Percentiles rank a stretch among this genome's conserved stretches.
Evolutionary conservation across 2,329 filamentous ascomycete genomes (phyloP).

Genomic region (Blastomyces emzantsi): DNA sequence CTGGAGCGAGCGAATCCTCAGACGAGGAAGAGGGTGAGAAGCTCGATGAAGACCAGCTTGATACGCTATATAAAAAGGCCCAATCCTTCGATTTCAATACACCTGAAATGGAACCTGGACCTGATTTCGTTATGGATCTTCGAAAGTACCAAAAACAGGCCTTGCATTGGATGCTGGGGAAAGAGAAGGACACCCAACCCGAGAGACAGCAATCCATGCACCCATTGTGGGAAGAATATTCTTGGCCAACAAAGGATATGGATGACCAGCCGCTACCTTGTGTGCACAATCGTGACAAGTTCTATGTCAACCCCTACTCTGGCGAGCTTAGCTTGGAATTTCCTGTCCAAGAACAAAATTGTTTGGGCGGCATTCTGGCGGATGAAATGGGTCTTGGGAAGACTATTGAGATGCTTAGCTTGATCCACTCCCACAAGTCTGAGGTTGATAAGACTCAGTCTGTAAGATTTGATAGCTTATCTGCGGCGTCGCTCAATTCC

Average conservation of each 20-base stretch:
- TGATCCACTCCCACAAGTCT: constrained; percentile 75
- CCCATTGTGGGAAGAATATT: constrained; percentile 93
- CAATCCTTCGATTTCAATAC: constrained; percentile 95
- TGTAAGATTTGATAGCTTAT: background rate
- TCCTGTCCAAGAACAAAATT: constrained; percentile 88
- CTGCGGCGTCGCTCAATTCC: constrained; percentile 37
- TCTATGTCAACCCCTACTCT: constrained; percentile 96
- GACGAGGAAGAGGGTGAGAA: constrained; percentile 80
- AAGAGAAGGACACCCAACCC: constrained; percentile 71
- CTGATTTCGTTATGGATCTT: constrained; percentile 72
- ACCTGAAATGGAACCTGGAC: constrained; percentile 72
- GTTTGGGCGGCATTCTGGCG: constrained; percentile 82
- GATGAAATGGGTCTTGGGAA: constrained; percentile 98
- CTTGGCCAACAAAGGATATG: constrained; percentile 78
- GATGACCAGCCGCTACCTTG: constrained; percentile 66
- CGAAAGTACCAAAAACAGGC: constrained; percentile 94
- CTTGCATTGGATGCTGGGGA: constrained; percentile 90
- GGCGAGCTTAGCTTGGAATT: constrained; percentile 89
- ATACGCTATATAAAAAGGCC: constrained; percentile 87
- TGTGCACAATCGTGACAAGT: constrained; percentile 58
- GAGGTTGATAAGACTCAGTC: constrained; percentile 27
- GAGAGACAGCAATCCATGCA: constrained; percentile 79
- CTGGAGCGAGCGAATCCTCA: constrained; percentile 40
- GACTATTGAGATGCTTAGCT: constrained; percentile 95
- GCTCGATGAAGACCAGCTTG: constrained; percentile 89